Evolutionary conservation across 768 basidiomycete species (phyloP).

Genomic region (Peribolospora kevripleyi): DNA sequence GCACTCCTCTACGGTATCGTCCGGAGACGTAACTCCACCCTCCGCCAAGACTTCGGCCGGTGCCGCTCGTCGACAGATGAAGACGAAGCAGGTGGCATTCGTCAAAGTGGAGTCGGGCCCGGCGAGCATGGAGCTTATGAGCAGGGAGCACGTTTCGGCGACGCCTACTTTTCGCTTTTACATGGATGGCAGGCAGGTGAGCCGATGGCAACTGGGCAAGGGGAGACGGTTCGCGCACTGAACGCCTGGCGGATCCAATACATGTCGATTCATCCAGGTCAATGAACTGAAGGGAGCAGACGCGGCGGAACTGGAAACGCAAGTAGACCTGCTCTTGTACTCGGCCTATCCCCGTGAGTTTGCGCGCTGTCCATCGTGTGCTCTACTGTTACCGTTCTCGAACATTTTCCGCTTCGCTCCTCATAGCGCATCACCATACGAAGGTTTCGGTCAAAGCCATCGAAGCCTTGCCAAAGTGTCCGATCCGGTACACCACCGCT

Average conservation of each 20-base stretch:
- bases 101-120: slow-evolving; percentile 60
- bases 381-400: background rate
- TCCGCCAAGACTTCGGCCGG: too few relatives aligned
- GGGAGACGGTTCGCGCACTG: too few relatives aligned
- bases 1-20: slow-evolving; percentile 17
- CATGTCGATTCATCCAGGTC: slow-evolving; percentile 22
- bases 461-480: slow-evolving; percentile 20
- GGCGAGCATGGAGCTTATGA: slow-evolving; percentile 34
- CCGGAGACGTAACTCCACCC: too few relatives aligned
- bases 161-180: slow-evolving; percentile 86
- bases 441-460: slow-evolving; percentile 35
- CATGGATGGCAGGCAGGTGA: slow-evolving; percentile 44
- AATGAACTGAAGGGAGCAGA: slow-evolving; percentile 51
- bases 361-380: background rate
- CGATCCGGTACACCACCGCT: slow-evolving; percentile 50
- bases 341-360: slow-evolving; percentile 56
- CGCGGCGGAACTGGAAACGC: slow-evolving; percentile 40
- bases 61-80: too few relatives aligned
- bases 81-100: slow-evolving; percentile 31
- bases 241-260: background rate
- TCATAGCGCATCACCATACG: slow-evolving; percentile 48
- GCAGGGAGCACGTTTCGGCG: slow-evolving; percentile 39
- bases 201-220: background rate
- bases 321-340: slow-evolving; percentile 48
- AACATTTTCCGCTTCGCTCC: background rate